Evolutionary conservation across 495 filamentous ascomycete genomes (phyloP).

Genomic region (Hypoxylon crocopeplum): DNA sequence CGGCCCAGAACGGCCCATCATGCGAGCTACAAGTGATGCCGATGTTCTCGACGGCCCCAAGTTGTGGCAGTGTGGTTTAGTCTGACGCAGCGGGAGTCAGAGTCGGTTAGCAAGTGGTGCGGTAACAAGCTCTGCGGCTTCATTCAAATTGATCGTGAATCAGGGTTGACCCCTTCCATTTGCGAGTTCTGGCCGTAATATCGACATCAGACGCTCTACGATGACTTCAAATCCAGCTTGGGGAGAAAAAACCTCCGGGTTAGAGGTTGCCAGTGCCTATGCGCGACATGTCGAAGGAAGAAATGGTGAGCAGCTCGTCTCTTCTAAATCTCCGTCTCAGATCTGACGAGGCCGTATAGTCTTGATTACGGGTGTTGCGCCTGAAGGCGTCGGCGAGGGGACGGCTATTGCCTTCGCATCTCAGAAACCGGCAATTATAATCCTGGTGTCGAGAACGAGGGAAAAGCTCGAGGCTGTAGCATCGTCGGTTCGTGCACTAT

Average conservation of each 20-base stretch:
- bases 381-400: constrained; percentile 58
- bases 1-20: constrained; percentile 29
- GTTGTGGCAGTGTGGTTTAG: constrained; percentile 5
- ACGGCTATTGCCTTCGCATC: constrained; percentile 62
- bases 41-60: constrained; percentile 9
- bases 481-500: constrained; percentile 41
- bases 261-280: constrained; percentile 53
- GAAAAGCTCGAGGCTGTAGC: constrained; percentile 58
- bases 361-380: constrained; percentile 59
- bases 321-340: not conserved
- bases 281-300: constrained; percentile 45
- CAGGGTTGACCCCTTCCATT: no score
- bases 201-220: not conserved
- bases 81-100: constrained; percentile 7
- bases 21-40: constrained; percentile 14
- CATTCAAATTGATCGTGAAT: no score
- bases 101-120: constrained; percentile 20
- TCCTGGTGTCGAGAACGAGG: constrained; percentile 62
- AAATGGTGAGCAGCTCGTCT: constrained; percentile 36
- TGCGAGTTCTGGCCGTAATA: not conserved
- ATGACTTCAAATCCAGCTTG: constrained; percentile 54
- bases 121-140: no score
- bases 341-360: constrained; percentile 34
- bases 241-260: constrained; percentile 50
- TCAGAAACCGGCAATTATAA: constrained; percentile 56